Evolutionary conservation across 1,284 basidiomycete genomes (phyloP).

Genomic region (Ceratobasidium sp.): DNA sequence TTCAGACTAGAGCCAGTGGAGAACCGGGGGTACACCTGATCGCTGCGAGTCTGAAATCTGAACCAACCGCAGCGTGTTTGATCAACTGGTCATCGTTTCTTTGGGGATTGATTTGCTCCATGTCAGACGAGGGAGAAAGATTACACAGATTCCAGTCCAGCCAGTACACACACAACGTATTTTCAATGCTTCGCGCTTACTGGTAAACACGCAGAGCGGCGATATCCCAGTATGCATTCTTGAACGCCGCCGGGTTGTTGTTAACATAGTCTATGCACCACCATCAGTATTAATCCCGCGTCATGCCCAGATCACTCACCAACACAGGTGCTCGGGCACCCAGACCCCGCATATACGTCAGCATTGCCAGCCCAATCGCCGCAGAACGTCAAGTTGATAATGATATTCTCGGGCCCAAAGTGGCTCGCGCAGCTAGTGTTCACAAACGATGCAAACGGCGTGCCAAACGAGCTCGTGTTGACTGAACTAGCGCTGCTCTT

Average conservation of each 20-base stretch:
- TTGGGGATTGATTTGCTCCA: too few relatives aligned
- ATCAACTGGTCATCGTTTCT: too few relatives aligned
- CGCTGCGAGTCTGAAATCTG: too few relatives aligned
- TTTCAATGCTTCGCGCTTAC: slow-evolving; percentile 2
- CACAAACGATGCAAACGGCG: slow-evolving; percentile 60
- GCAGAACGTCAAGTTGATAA: slow-evolving; percentile 59
- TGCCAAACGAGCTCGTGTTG: slow-evolving; percentile 63
- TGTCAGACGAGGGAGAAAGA: too few relatives aligned
- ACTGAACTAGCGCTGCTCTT: slow-evolving; percentile 57
- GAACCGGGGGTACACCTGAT: too few relatives aligned
- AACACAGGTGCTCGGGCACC: slow-evolving; percentile 51
- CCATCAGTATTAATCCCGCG: not conserved
- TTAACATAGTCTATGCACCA: slow-evolving; percentile 54
- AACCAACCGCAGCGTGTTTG: too few relatives aligned
- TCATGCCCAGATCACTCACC: slow-evolving; percentile 37
- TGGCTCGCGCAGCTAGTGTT: slow-evolving; percentile 58
- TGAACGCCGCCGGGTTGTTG: slow-evolving; percentile 62
- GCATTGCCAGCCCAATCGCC: slow-evolving; percentile 58
- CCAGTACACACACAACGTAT: not conserved
- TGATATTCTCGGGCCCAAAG: slow-evolving; percentile 62
- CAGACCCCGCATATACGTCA: slow-evolving; percentile 51
- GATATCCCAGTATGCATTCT: slow-evolving; percentile 66
- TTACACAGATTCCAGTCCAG: not conserved
- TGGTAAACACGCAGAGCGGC: slow-evolving; percentile 62
- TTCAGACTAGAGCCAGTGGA: too few relatives aligned